Conservation (phyloP, 495 filamentous ascomycete species). For the Thermothielavioides terrestris region DNA sequence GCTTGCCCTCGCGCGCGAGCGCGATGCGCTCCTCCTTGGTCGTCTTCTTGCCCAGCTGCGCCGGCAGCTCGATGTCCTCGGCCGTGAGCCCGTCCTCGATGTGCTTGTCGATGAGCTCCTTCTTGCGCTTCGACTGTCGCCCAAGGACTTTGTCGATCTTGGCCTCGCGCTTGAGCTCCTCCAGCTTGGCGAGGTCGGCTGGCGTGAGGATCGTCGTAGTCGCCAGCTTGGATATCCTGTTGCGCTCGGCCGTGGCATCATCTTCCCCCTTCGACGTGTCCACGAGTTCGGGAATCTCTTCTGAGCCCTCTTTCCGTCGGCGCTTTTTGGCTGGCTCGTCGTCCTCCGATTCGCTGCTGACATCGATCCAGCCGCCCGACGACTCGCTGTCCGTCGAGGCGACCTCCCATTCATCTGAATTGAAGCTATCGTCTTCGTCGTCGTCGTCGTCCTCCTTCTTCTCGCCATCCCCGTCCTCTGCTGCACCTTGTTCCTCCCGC, state of each 20-base stretch:
- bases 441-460: conserved; percentile 30
- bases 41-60: conserved; percentile 52
- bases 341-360: conserved; percentile 71
- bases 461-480: conserved; percentile 29
- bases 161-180: conserved; percentile 70
- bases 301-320: conserved; percentile 26
- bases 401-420: conserved; percentile 79
- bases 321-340: conserved; percentile 53
- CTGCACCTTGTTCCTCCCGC: conserved; percentile 53
- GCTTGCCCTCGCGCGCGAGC: conserved; percentile 66
- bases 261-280: conserved; percentile 29
- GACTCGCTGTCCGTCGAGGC: conserved; percentile 71
- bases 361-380: conserved; percentile 78
- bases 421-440: conserved; percentile 55
- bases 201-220: conserved; percentile 85
- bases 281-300: conserved; percentile 20
- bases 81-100: conserved; percentile 78
- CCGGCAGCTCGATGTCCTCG: conserved; percentile 72
- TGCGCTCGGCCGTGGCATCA: conserved; percentile 29
- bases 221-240: conserved; percentile 51
- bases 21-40: conserved; percentile 78
- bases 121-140: conserved; percentile 31
- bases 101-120: conserved; percentile 51
- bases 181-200: conserved; percentile 83
- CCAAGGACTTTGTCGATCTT: conserved; percentile 55